Base-by-base conservation (phyloP, 495 filamentous ascomycete genomes). In the Aspergillus conjunctus region DNA sequence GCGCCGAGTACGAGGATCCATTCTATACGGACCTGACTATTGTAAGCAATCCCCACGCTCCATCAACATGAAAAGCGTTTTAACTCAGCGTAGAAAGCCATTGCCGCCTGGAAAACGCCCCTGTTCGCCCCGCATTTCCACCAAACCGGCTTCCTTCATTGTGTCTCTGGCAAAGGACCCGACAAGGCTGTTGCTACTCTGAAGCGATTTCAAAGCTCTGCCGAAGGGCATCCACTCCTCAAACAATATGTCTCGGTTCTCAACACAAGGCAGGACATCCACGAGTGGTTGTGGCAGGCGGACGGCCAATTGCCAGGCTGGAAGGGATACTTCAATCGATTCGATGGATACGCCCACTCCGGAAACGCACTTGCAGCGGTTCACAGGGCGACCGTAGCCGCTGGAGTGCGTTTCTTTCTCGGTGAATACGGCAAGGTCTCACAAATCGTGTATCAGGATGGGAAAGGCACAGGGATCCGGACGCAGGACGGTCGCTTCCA, bases 241-340 rank as follows among this genome's bases (percentile, higher is more conserved):
- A 66, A 66, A 7, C 66, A 64, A 0, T 71, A 76, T 26, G 72
- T 83, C 50, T 54, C 67, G 4, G 66, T 70, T 0, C 52, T 84
- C 7, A 68, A 71, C 3, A 62, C 65, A 11, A 39, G 62, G 0
- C 61, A 73, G 0, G 78, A 80, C 21, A 74, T 83, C 31, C 71
- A 67, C 3, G 58, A 72, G 7, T 68, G 67, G 6, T 69, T 70
- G n/a, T 79, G 79, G 66, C 78, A 78, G 48, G 74, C 79, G 30
- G 65, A 70, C 41, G 82, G 82, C 0, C 71, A 73, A 1, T 64
- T 86, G 46, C 62, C 76, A 8, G 83, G 80, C 11, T 85, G 78
- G 77, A 75, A 73, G 14, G 83, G 83, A 12, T 85, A 86, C 62
- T 73, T 83, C 49, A 86, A 85, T 56, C 73, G 72, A 11, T 71